phyloP scores from a whole-genome alignment of 495 filamentous ascomycete species.

The Neurospora sp. region DNA sequence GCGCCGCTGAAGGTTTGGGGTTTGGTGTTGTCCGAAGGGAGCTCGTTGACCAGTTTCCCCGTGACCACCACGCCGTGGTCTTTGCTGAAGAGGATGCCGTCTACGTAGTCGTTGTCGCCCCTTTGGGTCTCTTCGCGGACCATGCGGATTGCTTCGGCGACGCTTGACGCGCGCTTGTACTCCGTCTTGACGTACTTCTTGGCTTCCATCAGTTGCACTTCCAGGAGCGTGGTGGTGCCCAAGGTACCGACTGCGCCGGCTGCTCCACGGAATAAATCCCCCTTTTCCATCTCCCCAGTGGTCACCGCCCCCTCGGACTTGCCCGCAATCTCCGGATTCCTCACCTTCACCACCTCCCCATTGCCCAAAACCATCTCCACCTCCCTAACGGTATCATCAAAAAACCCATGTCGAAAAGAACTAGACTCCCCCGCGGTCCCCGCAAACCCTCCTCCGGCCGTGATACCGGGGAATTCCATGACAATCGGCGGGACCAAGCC shows the following conservation, averaged over 20 bases:
- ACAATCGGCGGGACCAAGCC: slow-evolving; percentile 48
- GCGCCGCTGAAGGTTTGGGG: slow-evolving; percentile 36
- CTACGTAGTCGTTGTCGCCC: slow-evolving; percentile 30
- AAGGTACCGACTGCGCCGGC: slow-evolving; percentile 48
- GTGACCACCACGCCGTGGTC: too few species aligned
- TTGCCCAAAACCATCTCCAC: slow-evolving; percentile 53
- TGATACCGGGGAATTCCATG: slow-evolving; percentile 57
- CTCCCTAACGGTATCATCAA: slow-evolving; percentile 41
- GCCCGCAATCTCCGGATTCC: not conserved
- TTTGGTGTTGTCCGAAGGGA: slow-evolving; percentile 9
- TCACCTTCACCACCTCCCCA: slow-evolving; percentile 35
- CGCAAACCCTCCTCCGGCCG: slow-evolving; percentile 51
- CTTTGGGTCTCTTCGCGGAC: slow-evolving; percentile 21
- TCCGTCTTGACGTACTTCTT: slow-evolving; percentile 45
- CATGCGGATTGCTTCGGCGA: slow-evolving; percentile 30
- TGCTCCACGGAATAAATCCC: slow-evolving; percentile 46
- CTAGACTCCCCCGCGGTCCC: slow-evolving; percentile 52
- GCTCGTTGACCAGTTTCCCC: slow-evolving; percentile 39
- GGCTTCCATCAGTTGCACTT: slow-evolving; percentile 43
- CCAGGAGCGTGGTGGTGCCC: slow-evolving; percentile 45
- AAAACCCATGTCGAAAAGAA: slow-evolving; percentile 50
- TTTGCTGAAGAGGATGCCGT: slow-evolving; percentile 14
- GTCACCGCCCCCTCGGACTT: slow-evolving; percentile 6
- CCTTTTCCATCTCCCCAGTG: slow-evolving; percentile 8
- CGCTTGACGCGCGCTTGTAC: slow-evolving; percentile 39